Evolutionary conservation across 805 yeast genomes (phyloP), one percentile per base, ranked within the genome.

Genomic region (Kazachstania taianensis): DNA sequence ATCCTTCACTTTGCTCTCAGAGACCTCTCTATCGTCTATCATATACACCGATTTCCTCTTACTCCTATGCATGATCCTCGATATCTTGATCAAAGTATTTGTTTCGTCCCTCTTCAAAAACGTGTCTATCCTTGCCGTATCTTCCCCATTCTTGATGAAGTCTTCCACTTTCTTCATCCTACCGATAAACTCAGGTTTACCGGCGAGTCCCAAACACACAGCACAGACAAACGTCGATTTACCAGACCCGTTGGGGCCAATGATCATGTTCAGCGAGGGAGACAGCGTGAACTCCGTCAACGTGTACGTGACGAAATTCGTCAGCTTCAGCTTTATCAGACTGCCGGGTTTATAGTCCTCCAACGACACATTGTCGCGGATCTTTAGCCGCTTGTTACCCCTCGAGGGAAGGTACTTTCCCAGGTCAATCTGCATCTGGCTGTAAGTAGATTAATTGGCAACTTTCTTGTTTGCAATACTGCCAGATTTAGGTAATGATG

Each of bases 231-330:
- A 73, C 0, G 97, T 85, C 26, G 92, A 78, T 51, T 92, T 92
- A 5, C 98, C 98, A 0, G 94, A 74, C 24, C 99, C 99, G 55
- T 92, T 92, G 9, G 96, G 96, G 0, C 96, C 98, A 36, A 92
- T 80, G 39, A 92, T 81, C 78, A 92, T 75, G 53, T 92, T 92
- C 52, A 92, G 66, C 2, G 78, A 67, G 0, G 96, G 96, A 0
- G 89, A 81, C 38, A 89, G 69, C 27, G 68, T 66, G 57, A 84
- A 85, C 55, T 79, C 86, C 0, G 82, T 75, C 31, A 70, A 59
- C 1, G 74, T 50, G 53, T 80, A 81, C 0, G 87, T 80, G 52
- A 83, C 81, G 60, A 81, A 81, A 53, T 80, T 78, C 43, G 57
- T 57, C 20, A 81, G 66, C 38, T 66, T 69, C 19, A 79, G 72